Conservation (phyloP, 805 yeast species). For the Ogataea siamensis region DNA sequence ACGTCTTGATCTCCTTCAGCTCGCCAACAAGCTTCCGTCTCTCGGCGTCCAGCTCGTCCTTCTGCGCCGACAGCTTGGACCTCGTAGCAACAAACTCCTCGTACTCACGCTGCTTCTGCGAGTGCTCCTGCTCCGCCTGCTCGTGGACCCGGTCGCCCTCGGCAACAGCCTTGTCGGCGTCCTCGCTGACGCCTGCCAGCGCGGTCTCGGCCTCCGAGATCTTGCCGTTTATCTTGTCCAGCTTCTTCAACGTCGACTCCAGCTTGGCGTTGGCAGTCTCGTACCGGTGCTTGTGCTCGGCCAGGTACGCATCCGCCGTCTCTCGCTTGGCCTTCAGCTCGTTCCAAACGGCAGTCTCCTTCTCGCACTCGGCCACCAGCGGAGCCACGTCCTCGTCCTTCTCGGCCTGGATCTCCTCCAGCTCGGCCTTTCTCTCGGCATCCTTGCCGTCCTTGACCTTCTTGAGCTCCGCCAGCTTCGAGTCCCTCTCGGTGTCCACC, state of each 20-base stretch:
- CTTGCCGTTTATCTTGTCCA: slow-evolving; percentile 42
- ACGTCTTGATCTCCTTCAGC: slow-evolving; percentile 37
- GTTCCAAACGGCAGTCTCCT: slow-evolving; percentile 47
- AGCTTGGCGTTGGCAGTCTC: slow-evolving; percentile 42
- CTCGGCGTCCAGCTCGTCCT: slow-evolving; percentile 41
- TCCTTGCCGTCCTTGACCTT: slow-evolving; percentile 43
- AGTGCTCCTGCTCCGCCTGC: slow-evolving; percentile 30
- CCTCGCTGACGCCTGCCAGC: slow-evolving; percentile 34
- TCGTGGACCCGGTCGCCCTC: slow-evolving; percentile 27
- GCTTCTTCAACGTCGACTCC: slow-evolving; percentile 42
- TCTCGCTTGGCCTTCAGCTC: slow-evolving; percentile 50
- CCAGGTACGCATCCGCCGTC: slow-evolving; percentile 43
- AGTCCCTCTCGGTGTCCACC: slow-evolving; percentile 41
- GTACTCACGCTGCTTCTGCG: slow-evolving; percentile 30
- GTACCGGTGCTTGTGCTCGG: slow-evolving; percentile 44
- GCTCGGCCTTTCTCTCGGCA: slow-evolving; percentile 44
- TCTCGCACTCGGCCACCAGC: slow-evolving; percentile 47
- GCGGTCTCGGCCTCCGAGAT: slow-evolving; percentile 41
- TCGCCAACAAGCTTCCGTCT: slow-evolving; percentile 37
- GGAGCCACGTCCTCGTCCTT: slow-evolving; percentile 56
- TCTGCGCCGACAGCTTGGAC: slow-evolving; percentile 41
- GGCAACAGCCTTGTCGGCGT: slow-evolving; percentile 29
- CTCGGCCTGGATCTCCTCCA: slow-evolving; percentile 47
- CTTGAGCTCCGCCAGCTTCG: slow-evolving; percentile 42
- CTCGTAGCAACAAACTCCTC: slow-evolving; percentile 32